Evolutionary conservation across 2,329 filamentous ascomycete species (phyloP), one percentile per base, ranked within the genome.

Genomic region (Xylariales sp.): DNA sequence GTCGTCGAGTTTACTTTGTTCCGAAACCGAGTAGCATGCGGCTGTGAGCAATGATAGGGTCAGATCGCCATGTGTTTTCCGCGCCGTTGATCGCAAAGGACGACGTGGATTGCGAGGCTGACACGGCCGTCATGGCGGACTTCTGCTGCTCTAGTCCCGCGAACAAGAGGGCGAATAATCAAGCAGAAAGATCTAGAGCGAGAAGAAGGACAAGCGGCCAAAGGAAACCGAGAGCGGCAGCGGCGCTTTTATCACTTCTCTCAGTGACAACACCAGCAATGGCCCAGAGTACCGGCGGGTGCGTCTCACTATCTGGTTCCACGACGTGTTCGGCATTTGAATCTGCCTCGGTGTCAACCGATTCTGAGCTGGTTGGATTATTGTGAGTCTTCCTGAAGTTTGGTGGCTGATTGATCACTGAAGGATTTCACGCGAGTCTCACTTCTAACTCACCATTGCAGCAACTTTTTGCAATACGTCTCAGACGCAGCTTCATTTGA

Each of bases 401-500:
- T n/a, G 24, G 24, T 8, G 14, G 42, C 38, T 43, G 46, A 50
- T 32, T 51, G 39, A 44, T 50, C 32, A 48, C 41, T 22, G 10
- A 12, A 19, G 14, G 21, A 32, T 19, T 19, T 22, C 29, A 31
- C 31, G 5, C 7, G n/a, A 12, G 18, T 22, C 9, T 19, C 27
- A 4, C 8, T 20, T 42, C 41, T 52, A 31, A 51, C 32, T 38
- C 25, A 39, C 43, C 27, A 42, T 46, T 34, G 34, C 57, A 95
- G 90, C 66, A 83, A 89, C 34, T 98, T 97, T 62, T 77, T 98
- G 50, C 71, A 80, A 50, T 87, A 77, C 61, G 93, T 97, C 53
- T 85, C 85, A 32, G 82, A 85, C 59, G 75, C 76, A 12, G 65
- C 75, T 40, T 79, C 84, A 7, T 98, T 98, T 60, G 93, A 98